Base-by-base conservation (phyloP, 768 basidiomycete genomes). In the Mycena galericulata region DNA sequence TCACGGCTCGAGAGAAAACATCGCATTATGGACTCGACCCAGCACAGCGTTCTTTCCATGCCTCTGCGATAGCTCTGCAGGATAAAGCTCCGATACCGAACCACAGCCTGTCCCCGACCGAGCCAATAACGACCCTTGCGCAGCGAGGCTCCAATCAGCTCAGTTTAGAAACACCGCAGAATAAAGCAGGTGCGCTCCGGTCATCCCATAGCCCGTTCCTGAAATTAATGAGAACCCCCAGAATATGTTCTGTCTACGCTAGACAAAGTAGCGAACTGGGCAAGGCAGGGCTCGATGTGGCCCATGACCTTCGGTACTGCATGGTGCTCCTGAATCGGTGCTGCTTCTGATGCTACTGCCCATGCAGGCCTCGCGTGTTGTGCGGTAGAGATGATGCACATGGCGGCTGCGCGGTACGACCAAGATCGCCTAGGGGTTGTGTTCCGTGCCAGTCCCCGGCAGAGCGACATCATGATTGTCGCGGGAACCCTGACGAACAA, bases 301-400 rank as follows among this genome's bases (percentile, higher is more conserved):
- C 98, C 98, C 12, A 98, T 99, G 97, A 98, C 97, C 55, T 97
- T 94, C 79, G 95, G 92, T 84, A 62, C 56, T 79, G 71, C 47
- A n/a, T 18, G n/a, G 24, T 41, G 30, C 50, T 24, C 62, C 14
- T 46, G 26, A 22, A 55, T 60, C 53, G 32, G 49, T 43, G 55
- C 61, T 38, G 34, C 56, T 63, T 51, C 45, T 63, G 29, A 45
- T 57, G 45, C 34, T 36, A 65, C 62, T 65, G 34, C 69, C 20
- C 18, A n/a, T n/a, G n/a, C 56, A 93, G 96, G 97, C 82, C 89
- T 99, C 57, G 98, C 98, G 6, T 99, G 98, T 80, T 99, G 98
- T 80, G 98, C 98, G 26, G 98, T 99, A 34, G 98, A 99, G 84
- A 95, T 95, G 93, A 98, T 98, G 97, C 98, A 99, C 84, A 97